Percentiles rank a stretch among this genome's conserved stretches.
phyloP scores from a whole-genome alignment of 129 eudicot species.

The Cynara cardunculus region DNA sequence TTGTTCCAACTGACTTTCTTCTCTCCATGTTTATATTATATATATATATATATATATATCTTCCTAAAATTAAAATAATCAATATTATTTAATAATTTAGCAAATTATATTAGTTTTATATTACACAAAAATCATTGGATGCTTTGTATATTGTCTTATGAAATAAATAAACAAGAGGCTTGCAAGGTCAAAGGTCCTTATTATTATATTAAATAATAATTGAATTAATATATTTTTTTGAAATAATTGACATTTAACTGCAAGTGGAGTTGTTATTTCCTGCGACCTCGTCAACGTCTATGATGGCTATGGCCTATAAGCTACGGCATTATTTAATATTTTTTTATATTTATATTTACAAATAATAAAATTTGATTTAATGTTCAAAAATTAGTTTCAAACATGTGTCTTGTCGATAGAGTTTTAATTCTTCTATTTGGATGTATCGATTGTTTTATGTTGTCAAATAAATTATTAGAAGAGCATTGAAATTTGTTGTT shows the following conservation, averaged over 20 bases:
- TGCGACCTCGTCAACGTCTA: background rate
- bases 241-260: background rate
- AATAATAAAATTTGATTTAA: background rate
- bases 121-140: background rate
- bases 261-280: slow-evolving; percentile 17
- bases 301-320: background rate
- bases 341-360: no score
- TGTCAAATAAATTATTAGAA: background rate
- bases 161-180: background rate
- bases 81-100: background rate
- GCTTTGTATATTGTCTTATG: background rate
- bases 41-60: no score
- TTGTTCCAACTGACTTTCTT: slow-evolving; percentile 9
- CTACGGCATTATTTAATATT: background rate
- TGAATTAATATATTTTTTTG: background rate
- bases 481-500: background rate
- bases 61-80: background rate
- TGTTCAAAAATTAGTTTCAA: background rate
- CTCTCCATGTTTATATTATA: no score
- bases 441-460: background rate
- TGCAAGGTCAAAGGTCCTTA: slow-evolving; percentile 18
- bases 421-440: background rate
- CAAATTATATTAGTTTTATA: background rate
- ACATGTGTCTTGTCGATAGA: background rate
- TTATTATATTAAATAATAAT: background rate